Conservation (phyloP, 1,284 basidiomycete species). For the Puccinia horiana region DNA sequence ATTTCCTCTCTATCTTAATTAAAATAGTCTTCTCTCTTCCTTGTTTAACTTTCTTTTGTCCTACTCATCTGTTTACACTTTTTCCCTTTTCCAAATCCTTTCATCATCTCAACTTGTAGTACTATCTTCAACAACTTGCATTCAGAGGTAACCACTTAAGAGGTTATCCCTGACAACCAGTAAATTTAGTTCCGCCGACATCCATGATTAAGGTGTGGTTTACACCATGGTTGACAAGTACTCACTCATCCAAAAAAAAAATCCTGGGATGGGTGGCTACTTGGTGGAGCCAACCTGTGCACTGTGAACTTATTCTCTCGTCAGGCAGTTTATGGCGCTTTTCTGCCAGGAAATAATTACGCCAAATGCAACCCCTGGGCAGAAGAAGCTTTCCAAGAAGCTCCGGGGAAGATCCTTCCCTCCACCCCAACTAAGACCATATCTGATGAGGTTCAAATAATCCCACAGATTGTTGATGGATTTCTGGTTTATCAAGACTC, state of each 20-base stretch:
- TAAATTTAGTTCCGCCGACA: neutral
- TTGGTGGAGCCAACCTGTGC: neutral
- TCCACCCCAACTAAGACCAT: too few relatives aligned
- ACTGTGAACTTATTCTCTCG: neutral
- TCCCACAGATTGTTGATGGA: constrained; percentile 3
- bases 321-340: neutral
- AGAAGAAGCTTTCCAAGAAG: neutral
- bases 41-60: too few relatives aligned
- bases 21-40: too few relatives aligned
- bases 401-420: neutral
- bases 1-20: too few relatives aligned
- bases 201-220: neutral
- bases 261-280: neutral
- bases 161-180: too few relatives aligned
- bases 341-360: neutral
- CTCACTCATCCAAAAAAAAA: neutral
- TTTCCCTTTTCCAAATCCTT: too few relatives aligned
- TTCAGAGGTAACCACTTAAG: too few relatives aligned
- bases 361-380: neutral
- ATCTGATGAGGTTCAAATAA: neutral
- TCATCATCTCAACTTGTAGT: too few relatives aligned
- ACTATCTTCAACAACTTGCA: too few relatives aligned
- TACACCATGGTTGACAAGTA: neutral
- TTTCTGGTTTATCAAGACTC: neutral
- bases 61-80: too few relatives aligned